These are phyloP conservation scores for Millerozyma miso DNA, from an alignment of 805 yeast species.

Conservation along the genomic window DNA sequence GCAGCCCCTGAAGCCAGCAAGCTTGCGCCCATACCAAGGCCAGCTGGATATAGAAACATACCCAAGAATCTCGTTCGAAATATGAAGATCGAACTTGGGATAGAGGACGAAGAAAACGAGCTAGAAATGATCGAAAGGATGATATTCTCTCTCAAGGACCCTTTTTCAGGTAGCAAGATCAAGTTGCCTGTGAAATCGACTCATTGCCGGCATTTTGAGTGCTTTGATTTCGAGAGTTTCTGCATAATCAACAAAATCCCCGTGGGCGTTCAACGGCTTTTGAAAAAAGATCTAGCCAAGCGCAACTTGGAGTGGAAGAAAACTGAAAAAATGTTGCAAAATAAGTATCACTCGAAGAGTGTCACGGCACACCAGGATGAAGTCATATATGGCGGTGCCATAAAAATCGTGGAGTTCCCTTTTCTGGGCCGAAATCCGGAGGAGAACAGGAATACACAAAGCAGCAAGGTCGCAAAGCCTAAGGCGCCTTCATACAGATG, in stretches of 20 bases:
- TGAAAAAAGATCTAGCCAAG: constrained; percentile 23
- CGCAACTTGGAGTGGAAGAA: constrained; percentile 16
- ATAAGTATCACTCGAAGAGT: background rate
- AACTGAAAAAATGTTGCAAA: constrained; percentile 3
- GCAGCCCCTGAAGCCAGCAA: background rate
- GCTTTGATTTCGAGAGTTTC: constrained; percentile 41
- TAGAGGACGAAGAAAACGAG: constrained; percentile 21
- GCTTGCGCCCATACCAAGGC: background rate
- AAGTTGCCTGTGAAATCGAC: constrained; percentile 36
- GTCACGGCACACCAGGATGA: background rate
- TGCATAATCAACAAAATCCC: constrained; percentile 36
- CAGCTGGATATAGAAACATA: constrained; percentile 15
- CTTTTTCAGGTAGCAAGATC: constrained; percentile 35
- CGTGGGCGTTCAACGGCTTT: constrained; percentile 16
- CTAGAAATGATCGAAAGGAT: constrained; percentile 32
- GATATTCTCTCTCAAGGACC: constrained; percentile 36
- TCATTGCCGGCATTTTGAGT: constrained; percentile 38
- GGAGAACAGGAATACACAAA: constrained; percentile 18
- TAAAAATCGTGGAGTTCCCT: background rate
- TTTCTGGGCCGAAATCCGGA: constrained; percentile 7
- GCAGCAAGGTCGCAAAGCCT: constrained; percentile 18
- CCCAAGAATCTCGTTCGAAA: constrained; percentile 28
- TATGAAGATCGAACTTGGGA: constrained; percentile 23
- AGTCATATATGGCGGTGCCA: background rate
- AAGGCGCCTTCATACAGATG: constrained; percentile 31